Conservation (phyloP, 345 rosid genomes). For the Firmiana major region DNA sequence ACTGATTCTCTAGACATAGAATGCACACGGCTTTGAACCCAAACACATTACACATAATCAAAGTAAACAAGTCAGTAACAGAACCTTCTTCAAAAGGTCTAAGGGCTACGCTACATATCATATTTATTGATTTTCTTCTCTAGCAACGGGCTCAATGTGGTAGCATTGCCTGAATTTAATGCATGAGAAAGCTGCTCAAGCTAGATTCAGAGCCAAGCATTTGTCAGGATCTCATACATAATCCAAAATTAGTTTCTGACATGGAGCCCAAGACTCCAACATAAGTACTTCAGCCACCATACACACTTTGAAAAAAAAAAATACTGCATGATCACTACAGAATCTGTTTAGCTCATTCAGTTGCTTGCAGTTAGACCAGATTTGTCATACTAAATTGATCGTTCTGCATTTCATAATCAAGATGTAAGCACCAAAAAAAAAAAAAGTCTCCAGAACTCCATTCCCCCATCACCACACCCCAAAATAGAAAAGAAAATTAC, state of each 20-base stretch:
- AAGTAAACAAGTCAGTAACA: background rate
- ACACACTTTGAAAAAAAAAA: background rate
- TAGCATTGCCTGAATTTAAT: background rate
- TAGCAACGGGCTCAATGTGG: background rate
- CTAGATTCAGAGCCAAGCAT: background rate
- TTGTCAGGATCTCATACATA: background rate
- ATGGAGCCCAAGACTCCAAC: background rate
- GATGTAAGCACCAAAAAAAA: background rate
- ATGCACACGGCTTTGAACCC: background rate
- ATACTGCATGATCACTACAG: background rate
- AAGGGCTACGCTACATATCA: background rate
- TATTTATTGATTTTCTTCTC: background rate
- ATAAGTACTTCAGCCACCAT: background rate
- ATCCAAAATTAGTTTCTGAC: background rate
- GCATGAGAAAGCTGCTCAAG: background rate
- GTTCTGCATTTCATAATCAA: background rate
- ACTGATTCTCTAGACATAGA: background rate
- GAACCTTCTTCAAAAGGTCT: background rate
- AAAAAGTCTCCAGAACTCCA: background rate
- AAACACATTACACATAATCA: background rate
- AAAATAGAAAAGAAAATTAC: too few relatives aligned
- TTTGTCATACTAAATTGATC: background rate
- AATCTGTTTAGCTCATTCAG: background rate
- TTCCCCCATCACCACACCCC: background rate
- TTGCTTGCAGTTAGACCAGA: background rate